Evolutionary conservation across 2,329 filamentous ascomycete species (phyloP).

Genomic region (Aspergillus jensenii): DNA sequence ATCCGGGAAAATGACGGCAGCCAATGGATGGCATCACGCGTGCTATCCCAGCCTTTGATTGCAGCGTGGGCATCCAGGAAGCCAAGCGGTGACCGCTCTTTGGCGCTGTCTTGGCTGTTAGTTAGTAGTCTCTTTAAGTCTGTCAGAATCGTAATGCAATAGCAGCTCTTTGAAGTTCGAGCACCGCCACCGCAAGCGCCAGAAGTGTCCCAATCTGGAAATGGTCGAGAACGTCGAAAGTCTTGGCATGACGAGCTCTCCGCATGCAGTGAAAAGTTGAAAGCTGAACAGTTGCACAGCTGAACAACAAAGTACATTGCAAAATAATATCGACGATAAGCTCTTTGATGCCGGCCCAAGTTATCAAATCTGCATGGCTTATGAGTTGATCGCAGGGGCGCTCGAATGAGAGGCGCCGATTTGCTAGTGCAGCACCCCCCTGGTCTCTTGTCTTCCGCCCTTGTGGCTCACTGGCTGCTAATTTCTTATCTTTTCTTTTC

Average conservation of each 20-base stretch:
- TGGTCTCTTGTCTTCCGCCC: not conserved
- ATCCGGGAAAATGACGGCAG: not conserved
- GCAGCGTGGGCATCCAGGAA: conserved; percentile 1
- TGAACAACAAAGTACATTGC: too few species aligned
- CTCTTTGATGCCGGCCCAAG: not conserved
- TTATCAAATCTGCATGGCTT: not conserved
- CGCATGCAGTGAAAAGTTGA: too few species aligned
- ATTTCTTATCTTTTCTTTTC: not conserved
- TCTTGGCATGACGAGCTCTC: too few species aligned
- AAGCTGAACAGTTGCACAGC: too few species aligned
- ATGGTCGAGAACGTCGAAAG: too few species aligned
- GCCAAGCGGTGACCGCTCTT: conserved; percentile 9
- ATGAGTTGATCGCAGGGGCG: not conserved
- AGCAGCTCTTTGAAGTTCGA: too few species aligned
- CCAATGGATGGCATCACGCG: conserved; percentile 9
- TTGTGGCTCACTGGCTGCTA: not conserved
- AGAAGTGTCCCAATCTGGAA: too few species aligned
- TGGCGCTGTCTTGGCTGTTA: not conserved
- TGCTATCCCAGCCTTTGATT: not conserved
- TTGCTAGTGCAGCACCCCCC: not conserved
- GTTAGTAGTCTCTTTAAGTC: not conserved
- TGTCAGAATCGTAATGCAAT: too few species aligned
- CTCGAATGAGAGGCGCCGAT: conserved; percentile 3
- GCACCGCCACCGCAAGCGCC: too few species aligned
- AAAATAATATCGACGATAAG: too few species aligned